Evolutionary conservation across 1,284 basidiomycete genomes (phyloP), one percentile per base, ranked within the genome.

Genomic region (Papiliotrema nemorosa): DNA sequence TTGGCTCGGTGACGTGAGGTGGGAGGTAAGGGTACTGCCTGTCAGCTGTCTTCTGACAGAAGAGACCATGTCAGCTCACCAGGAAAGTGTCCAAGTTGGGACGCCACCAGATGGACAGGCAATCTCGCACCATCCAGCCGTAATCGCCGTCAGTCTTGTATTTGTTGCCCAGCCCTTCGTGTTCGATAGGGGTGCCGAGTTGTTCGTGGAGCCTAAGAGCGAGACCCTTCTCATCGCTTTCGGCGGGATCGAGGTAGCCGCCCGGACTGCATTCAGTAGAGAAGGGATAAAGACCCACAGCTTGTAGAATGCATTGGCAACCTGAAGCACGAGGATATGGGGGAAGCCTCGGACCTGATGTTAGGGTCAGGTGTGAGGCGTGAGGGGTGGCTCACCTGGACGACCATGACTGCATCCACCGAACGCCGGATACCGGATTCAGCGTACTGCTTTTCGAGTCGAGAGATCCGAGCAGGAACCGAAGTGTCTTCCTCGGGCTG

Each of bases 41-140:
- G 41, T 20, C 9, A 14, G 36, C 36, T 38, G 10, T 24, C 4
- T 22, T 24, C 38, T 6, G 10, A 54, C n/a, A 14, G 16, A 26
- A 21, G 14, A 9, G 10, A 34, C 22, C 25, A 18, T 20, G 34
- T 34, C 13, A 4, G 78, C 87, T 68, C 65, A 94, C 92, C 86
- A 96, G 92, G 76, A 97, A 97, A 0, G 90, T 93, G 77, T 97
- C 94, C 67, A 96, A 97, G 68, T 93, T 93, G 0, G 94, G 94
- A 51, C 94, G 79, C 86, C 88, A 97, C 92, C 94, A 98, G 68
- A 92, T 90, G 0, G 90, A 90, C 27, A 97, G 79, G 63, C 90
- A 92, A 61, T 96, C 90, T 2, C 87, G 88, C 47, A 97, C 91
- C 72, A 91, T 87, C 94, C 94, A 98, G 36, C 91, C 90, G 44